Conservation (phyloP, 768 basidiomycete genomes). For the Tricholoma furcatifolium region DNA sequence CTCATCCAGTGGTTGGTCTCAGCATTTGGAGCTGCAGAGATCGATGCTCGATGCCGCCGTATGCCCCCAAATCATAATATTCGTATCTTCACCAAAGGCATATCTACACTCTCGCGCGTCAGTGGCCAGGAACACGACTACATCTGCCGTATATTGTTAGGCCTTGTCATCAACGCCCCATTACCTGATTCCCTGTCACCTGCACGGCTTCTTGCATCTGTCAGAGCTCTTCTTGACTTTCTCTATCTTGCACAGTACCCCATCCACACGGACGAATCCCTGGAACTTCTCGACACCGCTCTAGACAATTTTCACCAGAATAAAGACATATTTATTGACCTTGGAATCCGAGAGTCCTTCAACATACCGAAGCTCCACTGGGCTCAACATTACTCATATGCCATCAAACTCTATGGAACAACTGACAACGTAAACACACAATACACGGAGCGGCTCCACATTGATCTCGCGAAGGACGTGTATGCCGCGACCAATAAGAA, state of each 20-base stretch:
- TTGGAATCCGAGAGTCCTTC: background rate
- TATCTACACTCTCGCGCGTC: background rate
- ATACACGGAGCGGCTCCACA: background rate
- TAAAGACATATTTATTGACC: background rate
- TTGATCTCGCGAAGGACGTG: background rate
- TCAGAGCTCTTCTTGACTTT: background rate
- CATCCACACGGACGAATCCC: background rate
- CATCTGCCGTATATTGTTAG: background rate
- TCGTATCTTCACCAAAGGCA: background rate
- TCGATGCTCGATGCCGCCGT: background rate
- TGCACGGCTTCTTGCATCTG: background rate
- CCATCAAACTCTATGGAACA: background rate
- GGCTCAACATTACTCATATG: background rate
- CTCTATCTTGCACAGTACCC: background rate
- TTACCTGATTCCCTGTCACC: background rate
- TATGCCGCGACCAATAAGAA: background rate
- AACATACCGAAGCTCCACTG: background rate
- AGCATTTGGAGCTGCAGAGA: background rate
- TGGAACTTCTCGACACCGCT: background rate
- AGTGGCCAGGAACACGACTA: background rate
- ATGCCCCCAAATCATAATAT: background rate
- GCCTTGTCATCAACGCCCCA: background rate
- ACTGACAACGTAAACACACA: background rate
- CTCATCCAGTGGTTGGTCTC: background rate
- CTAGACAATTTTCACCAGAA: background rate